Base-by-base conservation (phyloP, 2,329 filamentous ascomycete species). In the Colletotrichum sp. region DNA sequence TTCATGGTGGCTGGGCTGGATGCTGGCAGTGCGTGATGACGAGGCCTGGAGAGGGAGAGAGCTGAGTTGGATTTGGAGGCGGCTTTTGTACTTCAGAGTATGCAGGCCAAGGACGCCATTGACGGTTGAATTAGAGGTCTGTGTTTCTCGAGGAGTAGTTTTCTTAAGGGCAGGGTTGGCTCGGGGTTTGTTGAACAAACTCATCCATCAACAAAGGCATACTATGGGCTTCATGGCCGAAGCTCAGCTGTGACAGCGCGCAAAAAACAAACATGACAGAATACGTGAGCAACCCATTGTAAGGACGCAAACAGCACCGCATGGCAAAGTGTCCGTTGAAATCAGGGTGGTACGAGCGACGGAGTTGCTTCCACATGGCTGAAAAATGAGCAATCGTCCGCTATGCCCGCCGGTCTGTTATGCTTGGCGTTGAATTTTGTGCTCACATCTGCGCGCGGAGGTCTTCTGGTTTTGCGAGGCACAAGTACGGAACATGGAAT, bases 41-140 rank as follows among this genome's bases (percentile, higher is more conserved):
- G 44, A 52, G 44, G 2, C 2, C 10, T 52, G 6, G n/a, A 21
- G 44, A 52, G 44, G 55, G 59, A 63, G 59, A 63, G 59, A n/a
- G 30, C 1, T 30, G 59, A n/a, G 59, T 15, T 8, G 64, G 2
- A 2, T 52, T 26, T 3, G 55, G 24, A 59, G 55, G 8, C 9
- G 15, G 24, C 26, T 59, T 59, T 59, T 30, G 24, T 59, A 30
- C 55, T 59, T 59, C 15, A 59, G 1, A 59, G 8, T 16, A 59
- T 30, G 44, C 55, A 26, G 8, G 13, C 10, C 21, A 30, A 59
- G 55, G 8, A n/a, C 15, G 44, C 44, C n/a, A 52, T 52, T 4
- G n/a, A 52, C 1, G 18, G 3, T n/a, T 49, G 9, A 12, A 49
- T 4, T n/a, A 2, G 0, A 4, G 39, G 18, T n/a, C 3, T n/a